phyloP scores from a whole-genome alignment of 805 yeast genomes.

The Candida maris region DNA sequence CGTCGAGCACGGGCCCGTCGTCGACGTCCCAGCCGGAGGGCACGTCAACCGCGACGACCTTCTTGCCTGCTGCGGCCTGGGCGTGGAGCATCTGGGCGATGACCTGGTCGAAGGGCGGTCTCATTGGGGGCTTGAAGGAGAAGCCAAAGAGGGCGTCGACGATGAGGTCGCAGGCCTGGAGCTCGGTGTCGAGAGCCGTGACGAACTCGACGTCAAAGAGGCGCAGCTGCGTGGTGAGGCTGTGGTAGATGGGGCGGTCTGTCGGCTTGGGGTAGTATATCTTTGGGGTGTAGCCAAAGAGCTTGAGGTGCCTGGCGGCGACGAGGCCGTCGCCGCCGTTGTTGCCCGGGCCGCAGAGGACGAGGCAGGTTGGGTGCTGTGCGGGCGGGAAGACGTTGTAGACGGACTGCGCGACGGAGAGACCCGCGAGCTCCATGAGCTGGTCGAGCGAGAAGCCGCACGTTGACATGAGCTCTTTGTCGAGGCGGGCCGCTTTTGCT shows the following conservation, averaged over 20 bases:
- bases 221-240: constrained; percentile 62
- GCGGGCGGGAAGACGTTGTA: constrained; percentile 61
- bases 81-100: constrained; percentile 36
- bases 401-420: constrained; percentile 87
- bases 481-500: constrained; percentile 70
- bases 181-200: constrained; percentile 23
- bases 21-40: constrained; percentile 99
- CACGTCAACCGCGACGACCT: constrained; percentile 79
- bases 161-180: constrained; percentile 42
- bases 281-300: constrained; percentile 75
- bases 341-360: constrained; percentile 93
- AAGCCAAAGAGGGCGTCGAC: constrained; percentile 92
- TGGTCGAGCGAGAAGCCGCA: constrained; percentile 78
- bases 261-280: constrained; percentile 76
- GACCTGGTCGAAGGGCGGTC: constrained; percentile 66
- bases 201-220: constrained; percentile 61
- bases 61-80: constrained; percentile 34
- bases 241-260: constrained; percentile 52
- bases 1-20: constrained; percentile 57
- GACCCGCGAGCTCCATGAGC: constrained; percentile 94
- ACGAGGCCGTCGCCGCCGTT: constrained; percentile 97
- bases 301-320: constrained; percentile 83
- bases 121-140: constrained; percentile 83
- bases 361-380: constrained; percentile 44
- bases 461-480: constrained; percentile 81